These are phyloP conservation scores for Dinochytrium kinnereticum DNA, from an alignment of 371 early-diverging fungal genomes.

Conservation along the genomic window DNA sequence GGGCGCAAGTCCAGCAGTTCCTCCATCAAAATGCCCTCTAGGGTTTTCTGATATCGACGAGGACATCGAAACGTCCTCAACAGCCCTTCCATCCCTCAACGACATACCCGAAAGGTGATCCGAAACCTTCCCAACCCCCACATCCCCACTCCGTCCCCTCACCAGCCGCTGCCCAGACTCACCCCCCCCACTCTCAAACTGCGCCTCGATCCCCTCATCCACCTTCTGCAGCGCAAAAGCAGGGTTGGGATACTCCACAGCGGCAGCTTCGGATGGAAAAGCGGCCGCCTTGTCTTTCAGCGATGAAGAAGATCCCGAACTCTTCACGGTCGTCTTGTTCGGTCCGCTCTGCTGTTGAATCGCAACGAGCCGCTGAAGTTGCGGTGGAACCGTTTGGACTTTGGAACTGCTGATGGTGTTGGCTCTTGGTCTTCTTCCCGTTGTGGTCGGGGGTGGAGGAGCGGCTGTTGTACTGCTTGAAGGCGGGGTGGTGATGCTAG, in stretches of 20 bases:
- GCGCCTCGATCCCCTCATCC: neutral
- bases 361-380: conserved; percentile 47
- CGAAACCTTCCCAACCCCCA: neutral
- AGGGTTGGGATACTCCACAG: neutral
- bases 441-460: conserved; percentile 1
- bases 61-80: neutral
- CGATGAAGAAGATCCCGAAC: conserved; percentile 5
- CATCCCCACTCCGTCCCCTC: neutral
- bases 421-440: conserved; percentile 43
- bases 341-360: conserved; percentile 46
- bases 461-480: neutral
- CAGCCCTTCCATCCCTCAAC: neutral
- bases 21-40: neutral
- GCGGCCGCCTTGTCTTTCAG: conserved; percentile 3
- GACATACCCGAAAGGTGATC: neutral
- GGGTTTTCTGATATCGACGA: neutral
- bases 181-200: neutral
- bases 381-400: conserved; percentile 46
- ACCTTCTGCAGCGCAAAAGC: conserved; percentile 1
- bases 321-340: conserved; percentile 27
- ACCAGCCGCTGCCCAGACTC: neutral
- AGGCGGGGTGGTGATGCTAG: neutral
- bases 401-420: conserved; percentile 47
- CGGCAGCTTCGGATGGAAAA: neutral
- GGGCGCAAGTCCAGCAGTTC: neutral